phyloP scores from a whole-genome alignment of 306 rosid genomes.

The Neltuma alba region DNA sequence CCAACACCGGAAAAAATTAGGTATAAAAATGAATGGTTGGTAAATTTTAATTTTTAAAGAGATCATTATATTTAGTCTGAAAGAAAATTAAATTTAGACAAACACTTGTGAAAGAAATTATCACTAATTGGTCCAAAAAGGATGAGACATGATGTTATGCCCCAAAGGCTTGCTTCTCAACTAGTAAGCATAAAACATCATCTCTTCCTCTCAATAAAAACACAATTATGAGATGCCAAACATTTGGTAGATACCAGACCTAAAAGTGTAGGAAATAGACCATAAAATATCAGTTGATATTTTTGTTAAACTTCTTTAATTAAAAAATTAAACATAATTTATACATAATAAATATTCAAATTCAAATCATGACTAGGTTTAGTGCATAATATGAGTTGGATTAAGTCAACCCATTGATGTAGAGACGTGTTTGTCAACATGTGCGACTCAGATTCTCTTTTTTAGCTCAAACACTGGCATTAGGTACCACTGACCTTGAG shows the following conservation, averaged over 20 bases:
- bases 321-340: not conserved
- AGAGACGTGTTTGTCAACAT: slow-evolving; percentile 37
- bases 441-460: slow-evolving; percentile 28
- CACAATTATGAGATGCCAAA: not conserved
- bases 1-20: not conserved
- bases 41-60: not conserved
- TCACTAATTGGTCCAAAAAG: not conserved
- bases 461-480: not conserved
- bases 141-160: not conserved
- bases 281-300: not conserved
- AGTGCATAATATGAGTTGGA: slow-evolving; percentile 19
- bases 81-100: not conserved
- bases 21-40: not conserved
- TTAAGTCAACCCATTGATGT: slow-evolving; percentile 39
- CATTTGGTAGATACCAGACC: not conserved
- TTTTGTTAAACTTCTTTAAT: not conserved
- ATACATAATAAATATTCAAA: not conserved
- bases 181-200: not conserved
- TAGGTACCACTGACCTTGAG: not conserved
- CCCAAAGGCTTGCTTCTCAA: not conserved
- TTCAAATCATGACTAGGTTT: not conserved
- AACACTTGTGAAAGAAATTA: not conserved
- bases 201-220: not conserved
- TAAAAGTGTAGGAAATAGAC: not conserved
- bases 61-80: not conserved